These are phyloP conservation scores for Sisymbrium irio DNA, from an alignment of 345 rosid genomes.

Conservation along the genomic window DNA sequence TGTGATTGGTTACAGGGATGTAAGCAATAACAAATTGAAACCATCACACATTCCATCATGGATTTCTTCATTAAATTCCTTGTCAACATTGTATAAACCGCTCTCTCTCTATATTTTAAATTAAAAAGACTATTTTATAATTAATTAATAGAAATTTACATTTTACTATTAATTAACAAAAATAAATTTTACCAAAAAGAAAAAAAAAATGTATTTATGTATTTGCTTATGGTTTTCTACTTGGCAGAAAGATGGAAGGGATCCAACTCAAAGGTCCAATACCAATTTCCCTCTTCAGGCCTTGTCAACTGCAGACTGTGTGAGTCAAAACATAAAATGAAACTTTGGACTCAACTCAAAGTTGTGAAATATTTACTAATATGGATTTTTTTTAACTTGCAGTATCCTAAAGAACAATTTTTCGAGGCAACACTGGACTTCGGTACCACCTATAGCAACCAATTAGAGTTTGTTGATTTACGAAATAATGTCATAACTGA, in stretches of 20 bases:
- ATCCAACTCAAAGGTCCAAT: conserved; percentile 52
- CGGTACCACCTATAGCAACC: too few relatives aligned
- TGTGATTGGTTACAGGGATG: conserved; percentile 49
- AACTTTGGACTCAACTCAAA: background rate
- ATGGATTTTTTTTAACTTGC: too few relatives aligned
- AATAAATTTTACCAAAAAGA: too few relatives aligned
- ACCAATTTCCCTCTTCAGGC: conserved; percentile 55
- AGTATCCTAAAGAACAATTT: too few relatives aligned
- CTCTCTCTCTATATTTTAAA: background rate
- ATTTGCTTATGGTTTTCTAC: background rate
- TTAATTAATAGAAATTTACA: too few relatives aligned
- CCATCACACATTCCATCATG: conserved; percentile 52
- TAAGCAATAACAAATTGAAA: conserved; percentile 66
- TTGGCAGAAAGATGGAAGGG: conserved; percentile 60
- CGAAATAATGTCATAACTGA: too few relatives aligned
- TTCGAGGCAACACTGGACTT: too few relatives aligned
- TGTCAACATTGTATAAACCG: conserved; percentile 66
- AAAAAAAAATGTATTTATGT: too few relatives aligned
- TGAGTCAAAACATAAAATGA: conserved; percentile 36
- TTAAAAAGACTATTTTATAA: too few relatives aligned
- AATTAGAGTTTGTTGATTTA: too few relatives aligned
- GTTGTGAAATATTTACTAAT: too few relatives aligned
- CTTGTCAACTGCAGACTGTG: conserved; percentile 60
- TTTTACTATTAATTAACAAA: too few relatives aligned
- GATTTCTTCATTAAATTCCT: conserved; percentile 41